Evolutionary conservation across 306 rosid genomes (phyloP).

Genomic region (Rubus parviflorus): DNA sequence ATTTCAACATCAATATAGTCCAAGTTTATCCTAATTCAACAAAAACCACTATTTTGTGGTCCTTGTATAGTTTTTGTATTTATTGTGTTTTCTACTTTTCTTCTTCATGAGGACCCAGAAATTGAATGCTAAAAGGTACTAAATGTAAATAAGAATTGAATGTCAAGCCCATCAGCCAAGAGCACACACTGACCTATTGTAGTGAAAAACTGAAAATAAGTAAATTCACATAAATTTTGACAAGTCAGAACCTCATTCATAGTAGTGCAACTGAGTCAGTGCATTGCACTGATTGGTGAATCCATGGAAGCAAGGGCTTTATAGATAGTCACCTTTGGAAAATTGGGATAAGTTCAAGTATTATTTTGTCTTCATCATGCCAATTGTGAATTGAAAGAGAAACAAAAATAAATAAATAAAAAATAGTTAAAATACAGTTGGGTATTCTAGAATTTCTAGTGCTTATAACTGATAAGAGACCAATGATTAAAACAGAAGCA

Average conservation of each 20-base stretch:
- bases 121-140: neutral
- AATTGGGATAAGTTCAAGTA: constrained; percentile 7
- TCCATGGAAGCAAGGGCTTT: neutral
- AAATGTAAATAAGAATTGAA: neutral
- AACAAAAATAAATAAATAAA: neutral
- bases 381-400: neutral
- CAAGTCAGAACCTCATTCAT: neutral
- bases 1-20: neutral
- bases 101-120: neutral
- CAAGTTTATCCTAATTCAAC: neutral
- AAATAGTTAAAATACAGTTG: neutral
- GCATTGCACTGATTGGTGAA: constrained; percentile 24
- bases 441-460: neutral
- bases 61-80: neutral
- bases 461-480: neutral
- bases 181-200: neutral
- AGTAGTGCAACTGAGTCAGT: neutral
- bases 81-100: neutral
- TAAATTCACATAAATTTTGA: neutral
- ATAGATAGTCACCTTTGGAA: neutral
- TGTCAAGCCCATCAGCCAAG: neutral
- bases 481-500: constrained; percentile 12
- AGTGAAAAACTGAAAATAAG: neutral
- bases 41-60: neutral
- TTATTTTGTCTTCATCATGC: neutral